These are phyloP conservation scores for Fusarium vanettenii DNA, from an alignment of 2,329 filamentous ascomycete species.

Conservation along the genomic window DNA sequence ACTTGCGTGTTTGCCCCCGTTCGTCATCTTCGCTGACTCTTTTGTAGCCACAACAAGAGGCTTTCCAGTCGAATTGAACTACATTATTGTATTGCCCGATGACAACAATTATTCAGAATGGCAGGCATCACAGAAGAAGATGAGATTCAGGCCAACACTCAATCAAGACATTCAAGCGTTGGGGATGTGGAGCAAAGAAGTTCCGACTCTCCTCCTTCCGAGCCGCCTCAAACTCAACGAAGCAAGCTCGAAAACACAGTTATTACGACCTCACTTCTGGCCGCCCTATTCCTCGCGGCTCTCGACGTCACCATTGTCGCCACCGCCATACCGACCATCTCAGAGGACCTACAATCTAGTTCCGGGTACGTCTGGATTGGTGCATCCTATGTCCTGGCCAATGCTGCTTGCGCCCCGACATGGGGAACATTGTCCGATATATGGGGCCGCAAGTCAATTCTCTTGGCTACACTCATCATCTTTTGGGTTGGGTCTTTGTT, in stretches of 20 bases:
- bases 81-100: neutral
- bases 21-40: neutral
- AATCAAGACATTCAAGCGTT: neutral
- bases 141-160: neutral
- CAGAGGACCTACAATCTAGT: neutral
- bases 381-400: constrained; percentile 7
- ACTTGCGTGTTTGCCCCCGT: neutral
- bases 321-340: constrained; percentile 11
- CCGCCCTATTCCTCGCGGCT: neutral
- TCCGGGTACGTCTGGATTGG: constrained; percentile 18
- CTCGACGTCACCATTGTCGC: neutral
- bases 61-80: neutral
- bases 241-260: neutral
- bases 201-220: neutral
- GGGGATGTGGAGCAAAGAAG: neutral
- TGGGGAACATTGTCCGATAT: constrained; percentile 17
- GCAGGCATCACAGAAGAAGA: neutral
- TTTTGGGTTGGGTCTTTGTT: constrained; percentile 2
- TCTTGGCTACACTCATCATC: neutral
- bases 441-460: constrained; percentile 16
- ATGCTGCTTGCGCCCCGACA: neutral
- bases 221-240: neutral
- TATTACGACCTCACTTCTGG: neutral
- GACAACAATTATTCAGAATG: neutral
- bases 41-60: neutral